Conservation (phyloP, 176 grass and related monocot species). For the Oryza punctata region DNA sequence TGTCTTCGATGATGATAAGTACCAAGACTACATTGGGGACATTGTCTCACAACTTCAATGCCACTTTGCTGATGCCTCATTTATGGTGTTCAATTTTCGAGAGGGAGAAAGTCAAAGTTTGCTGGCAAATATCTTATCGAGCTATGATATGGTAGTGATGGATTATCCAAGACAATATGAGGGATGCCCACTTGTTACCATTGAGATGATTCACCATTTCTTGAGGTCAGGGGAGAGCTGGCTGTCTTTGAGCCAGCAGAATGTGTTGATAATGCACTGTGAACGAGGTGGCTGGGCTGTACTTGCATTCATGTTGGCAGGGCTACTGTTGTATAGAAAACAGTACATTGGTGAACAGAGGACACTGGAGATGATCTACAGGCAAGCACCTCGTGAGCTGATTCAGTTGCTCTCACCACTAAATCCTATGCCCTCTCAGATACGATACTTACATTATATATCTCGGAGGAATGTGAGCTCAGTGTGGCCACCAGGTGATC, state of each 20-base stretch:
- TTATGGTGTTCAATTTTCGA: slow-evolving; percentile 99
- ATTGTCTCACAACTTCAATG: slow-evolving; percentile 77
- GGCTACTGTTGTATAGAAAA: slow-evolving; percentile 82
- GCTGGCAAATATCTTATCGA: slow-evolving; percentile 61
- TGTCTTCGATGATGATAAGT: slow-evolving; percentile 71
- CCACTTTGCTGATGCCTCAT: slow-evolving; percentile 81
- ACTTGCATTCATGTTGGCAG: slow-evolving; percentile 94
- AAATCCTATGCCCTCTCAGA: slow-evolving; percentile 91
- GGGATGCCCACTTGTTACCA: slow-evolving; percentile 86
- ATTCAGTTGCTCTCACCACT: slow-evolving; percentile 78
- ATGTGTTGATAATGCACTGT: slow-evolving; percentile 92
- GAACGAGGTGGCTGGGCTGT: slow-evolving; percentile 92
- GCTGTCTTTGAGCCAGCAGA: slow-evolving; percentile 88
- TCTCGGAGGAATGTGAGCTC: slow-evolving; percentile 81
- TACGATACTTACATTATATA: slow-evolving; percentile 95
- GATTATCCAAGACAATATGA: slow-evolving; percentile 94
- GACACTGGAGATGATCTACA: slow-evolving; percentile 97
- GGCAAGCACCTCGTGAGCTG: slow-evolving; percentile 83
- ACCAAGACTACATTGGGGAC: slow-evolving; percentile 70
- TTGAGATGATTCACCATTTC: slow-evolving; percentile 95
- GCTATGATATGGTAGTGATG: slow-evolving; percentile 89
- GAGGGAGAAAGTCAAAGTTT: slow-evolving; percentile 75
- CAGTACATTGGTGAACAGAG: slow-evolving; percentile 82
- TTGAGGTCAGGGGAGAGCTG: slow-evolving; percentile 92
- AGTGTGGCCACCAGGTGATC: slow-evolving; percentile 84